phyloP scores from a whole-genome alignment of 345 rosid species.

The Crucihimalaya himalaica region DNA sequence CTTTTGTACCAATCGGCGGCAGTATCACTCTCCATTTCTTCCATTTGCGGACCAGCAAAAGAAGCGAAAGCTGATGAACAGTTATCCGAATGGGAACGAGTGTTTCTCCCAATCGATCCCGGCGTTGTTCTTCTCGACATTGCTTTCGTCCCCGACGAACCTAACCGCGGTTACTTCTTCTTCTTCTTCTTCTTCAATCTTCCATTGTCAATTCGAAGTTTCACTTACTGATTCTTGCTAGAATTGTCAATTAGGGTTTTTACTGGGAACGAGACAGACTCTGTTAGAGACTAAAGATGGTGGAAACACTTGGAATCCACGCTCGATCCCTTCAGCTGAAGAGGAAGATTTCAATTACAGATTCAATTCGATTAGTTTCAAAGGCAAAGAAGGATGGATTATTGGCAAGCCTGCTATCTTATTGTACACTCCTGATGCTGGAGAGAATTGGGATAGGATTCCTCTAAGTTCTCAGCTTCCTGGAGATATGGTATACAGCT shows the following conservation, averaged over 20 bases:
- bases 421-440: conserved; percentile 76
- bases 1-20: conserved; percentile 60
- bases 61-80: conserved; percentile 55
- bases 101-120: conserved; percentile 74
- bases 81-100: conserved; percentile 82
- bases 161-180: conserved; percentile 58
- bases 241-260: conserved; percentile 52
- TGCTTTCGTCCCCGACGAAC: conserved; percentile 82
- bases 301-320: conserved; percentile 73
- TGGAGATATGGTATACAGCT: conserved; percentile 96
- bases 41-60: conserved; percentile 32
- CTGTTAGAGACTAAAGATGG: conserved; percentile 88
- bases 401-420: conserved; percentile 91
- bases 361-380: conserved; percentile 83
- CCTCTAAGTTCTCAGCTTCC: conserved; percentile 92
- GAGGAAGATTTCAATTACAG: conserved; percentile 97
- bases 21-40: conserved; percentile 42
- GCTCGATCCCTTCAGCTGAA: conserved; percentile 88
- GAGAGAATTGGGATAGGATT: conserved; percentile 83
- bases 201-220: not conserved
- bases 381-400: conserved; percentile 96
- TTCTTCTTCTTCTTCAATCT: not conserved
- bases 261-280: conserved; percentile 87
- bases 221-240: not conserved
- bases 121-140: conserved; percentile 97